phyloP scores from a whole-genome alignment of 2,329 filamentous ascomycete species.

The Hypoxylon sp. region DNA sequence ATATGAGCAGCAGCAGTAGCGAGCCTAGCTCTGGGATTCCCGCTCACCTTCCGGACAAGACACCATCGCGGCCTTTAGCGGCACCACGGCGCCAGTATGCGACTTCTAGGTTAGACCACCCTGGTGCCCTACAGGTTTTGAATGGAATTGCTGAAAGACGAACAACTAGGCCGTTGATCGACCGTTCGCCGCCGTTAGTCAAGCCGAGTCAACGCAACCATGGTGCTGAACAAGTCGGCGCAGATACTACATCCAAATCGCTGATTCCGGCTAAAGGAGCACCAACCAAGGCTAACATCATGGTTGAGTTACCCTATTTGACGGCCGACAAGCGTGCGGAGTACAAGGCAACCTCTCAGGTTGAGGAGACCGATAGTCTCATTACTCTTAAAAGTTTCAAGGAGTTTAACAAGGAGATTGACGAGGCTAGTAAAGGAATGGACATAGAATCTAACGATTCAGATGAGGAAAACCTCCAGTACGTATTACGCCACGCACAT shows the following conservation, averaged over 20 bases:
- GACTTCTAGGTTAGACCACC: conserved; percentile 13
- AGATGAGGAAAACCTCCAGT: conserved; percentile 40
- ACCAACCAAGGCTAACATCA: conserved; percentile 19
- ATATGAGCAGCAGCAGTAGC: conserved; percentile 13
- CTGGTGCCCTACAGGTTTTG: conserved; percentile 16
- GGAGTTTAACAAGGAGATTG: conserved; percentile 37
- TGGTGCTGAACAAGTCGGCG: not conserved
- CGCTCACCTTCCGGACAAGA: conserved; percentile 8
- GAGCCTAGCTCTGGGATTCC: conserved; percentile 35
- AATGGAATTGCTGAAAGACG: conserved; percentile 24
- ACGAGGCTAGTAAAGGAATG: conserved; percentile 5
- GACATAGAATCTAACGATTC: conserved; percentile 26
- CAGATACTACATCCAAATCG: not conserved
- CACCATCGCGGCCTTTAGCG: not conserved
- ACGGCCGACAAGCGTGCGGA: conserved; percentile 29
- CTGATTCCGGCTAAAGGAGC: not conserved
- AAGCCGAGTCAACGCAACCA: not conserved
- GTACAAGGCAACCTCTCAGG: conserved; percentile 26
- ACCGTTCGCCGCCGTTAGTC: not conserved
- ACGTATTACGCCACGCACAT: conserved; percentile 46
- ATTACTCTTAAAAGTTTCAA: conserved; percentile 39
- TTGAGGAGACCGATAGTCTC: not conserved
- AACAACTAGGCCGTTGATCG: conserved; percentile 20
- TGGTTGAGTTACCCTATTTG: conserved; percentile 40
- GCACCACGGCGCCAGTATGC: not conserved